Evolutionary conservation across 345 rosid genomes (phyloP).

Genomic region (Sonneratia caseolaris): DNA sequence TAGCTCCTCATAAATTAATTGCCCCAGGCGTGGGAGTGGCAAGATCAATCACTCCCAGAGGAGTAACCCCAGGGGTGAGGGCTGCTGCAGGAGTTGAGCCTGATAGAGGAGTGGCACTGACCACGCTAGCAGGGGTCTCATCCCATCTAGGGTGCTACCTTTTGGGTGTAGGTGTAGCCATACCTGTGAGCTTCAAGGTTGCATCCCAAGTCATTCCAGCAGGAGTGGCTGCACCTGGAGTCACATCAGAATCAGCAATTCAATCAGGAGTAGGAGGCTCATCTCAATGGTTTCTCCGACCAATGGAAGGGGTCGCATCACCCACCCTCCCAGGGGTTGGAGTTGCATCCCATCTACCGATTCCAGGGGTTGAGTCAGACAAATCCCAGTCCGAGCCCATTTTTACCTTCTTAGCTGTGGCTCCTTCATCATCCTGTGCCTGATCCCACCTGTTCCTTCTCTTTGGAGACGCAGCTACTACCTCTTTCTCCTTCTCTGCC

Average conservation of each 20-base stretch:
- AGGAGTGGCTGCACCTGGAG: slow-evolving; percentile 95
- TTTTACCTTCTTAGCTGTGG: slow-evolving; percentile 53
- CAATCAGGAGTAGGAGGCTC: slow-evolving; percentile 98
- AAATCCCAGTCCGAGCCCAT: slow-evolving; percentile 85
- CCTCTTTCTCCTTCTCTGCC: slow-evolving; percentile 21
- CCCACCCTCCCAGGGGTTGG: slow-evolving; percentile 73
- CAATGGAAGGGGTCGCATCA: slow-evolving; percentile 69
- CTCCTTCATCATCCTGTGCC: slow-evolving; percentile 52
- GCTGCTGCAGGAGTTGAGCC: slow-evolving; percentile 81
- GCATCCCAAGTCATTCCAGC: slow-evolving; percentile 96
- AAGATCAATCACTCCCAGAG: slow-evolving; percentile 72
- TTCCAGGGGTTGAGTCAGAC: slow-evolving; percentile 74
- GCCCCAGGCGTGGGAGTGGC: slow-evolving; percentile 87
- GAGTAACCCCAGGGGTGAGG: slow-evolving; percentile 87
- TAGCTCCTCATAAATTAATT: slow-evolving; percentile 52
- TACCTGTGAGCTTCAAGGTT: slow-evolving; percentile 55
- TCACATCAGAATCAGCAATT: slow-evolving; percentile 74
- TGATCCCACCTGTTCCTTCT: slow-evolving; percentile 97
- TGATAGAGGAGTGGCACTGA: slow-evolving; percentile 84
- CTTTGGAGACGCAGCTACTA: slow-evolving; percentile 29
- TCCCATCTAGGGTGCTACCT: slow-evolving; percentile 96
- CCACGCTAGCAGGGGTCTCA: slow-evolving; percentile 97
- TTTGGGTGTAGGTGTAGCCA: slow-evolving; percentile 84
- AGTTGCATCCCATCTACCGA: slow-evolving; percentile 92
- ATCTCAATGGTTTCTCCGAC: slow-evolving; percentile 90